Evolutionary conservation across 2,329 filamentous ascomycete genomes (phyloP), one percentile per base, ranked within the genome.

Genomic region (Colletotrichum lini): DNA sequence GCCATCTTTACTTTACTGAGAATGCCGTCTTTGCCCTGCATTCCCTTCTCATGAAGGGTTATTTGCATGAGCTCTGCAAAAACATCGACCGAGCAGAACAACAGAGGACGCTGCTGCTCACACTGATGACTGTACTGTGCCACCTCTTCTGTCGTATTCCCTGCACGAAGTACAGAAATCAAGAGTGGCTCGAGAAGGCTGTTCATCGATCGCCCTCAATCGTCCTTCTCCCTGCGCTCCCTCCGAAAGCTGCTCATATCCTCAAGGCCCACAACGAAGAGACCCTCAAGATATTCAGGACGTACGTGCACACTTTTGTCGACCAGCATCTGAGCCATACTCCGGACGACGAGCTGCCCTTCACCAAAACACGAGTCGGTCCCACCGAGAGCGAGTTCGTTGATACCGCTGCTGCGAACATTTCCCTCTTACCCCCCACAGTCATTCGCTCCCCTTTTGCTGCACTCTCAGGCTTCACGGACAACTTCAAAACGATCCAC

Each of bases 1-100:
- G 90, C 0, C 92, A 95, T 79, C 82, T 96, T 1, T 95, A 95
- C 81, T 94, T 91, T 75, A 93, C 91, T 0, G 92, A 95, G 75
- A 94, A 93, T 75, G 89, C 91, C 0, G 90, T 89, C 6, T 95
- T 95, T 77, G 92, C 92, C 0, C 94, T 95, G 80, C 93, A 95
- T 77, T 89, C 92, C 1, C 83, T 96, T 12, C 82, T 96, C 1
- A 91, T 90, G 70, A 88, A 87, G 3, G 92, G 93, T 0, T 95
- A 93, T 76, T 92, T 95, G 78, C 82, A 86, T 72, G 60, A 84
- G 26, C 80, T 95, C 0, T 94, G 92, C 77, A 84, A 84, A 2
- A 82, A 87, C 18, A 84, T 93, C 45, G 80, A 87, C 53, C 81
- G 78, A 9, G 6, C 16, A 26, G 10, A 13, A 3, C 85, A 86